These are phyloP conservation scores for Mitosporidium daphniae DNA, from an alignment of 371 early-diverging fungal species.

Conservation along the genomic window DNA sequence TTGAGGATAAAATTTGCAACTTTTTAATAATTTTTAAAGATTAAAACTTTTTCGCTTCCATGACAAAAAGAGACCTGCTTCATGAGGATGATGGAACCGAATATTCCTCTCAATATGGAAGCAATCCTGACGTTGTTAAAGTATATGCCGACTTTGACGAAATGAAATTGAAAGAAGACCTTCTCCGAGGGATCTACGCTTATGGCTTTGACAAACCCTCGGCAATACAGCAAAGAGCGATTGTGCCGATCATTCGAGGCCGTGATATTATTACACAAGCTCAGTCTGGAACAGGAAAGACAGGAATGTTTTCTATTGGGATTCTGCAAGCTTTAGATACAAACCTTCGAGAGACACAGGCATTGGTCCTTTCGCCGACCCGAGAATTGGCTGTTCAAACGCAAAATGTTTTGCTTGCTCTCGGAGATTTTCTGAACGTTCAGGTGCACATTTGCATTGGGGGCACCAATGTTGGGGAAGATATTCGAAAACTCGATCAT, in stretches of 20 bases:
- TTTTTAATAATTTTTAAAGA: too few relatives aligned
- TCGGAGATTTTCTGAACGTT: constrained; percentile 71
- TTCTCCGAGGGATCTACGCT: constrained; percentile 80
- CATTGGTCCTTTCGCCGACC: constrained; percentile 84
- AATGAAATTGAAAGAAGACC: constrained; percentile 56
- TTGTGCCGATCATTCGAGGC: constrained; percentile 53
- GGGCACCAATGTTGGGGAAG: constrained; percentile 61
- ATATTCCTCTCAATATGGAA: too few relatives aligned
- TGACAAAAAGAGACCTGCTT: too few relatives aligned
- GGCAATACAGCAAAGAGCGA: constrained; percentile 86
- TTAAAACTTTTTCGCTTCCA: too few relatives aligned
- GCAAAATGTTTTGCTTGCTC: constrained; percentile 46
- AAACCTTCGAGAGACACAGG: constrained; percentile 45
- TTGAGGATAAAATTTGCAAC: too few relatives aligned
- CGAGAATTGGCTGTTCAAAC: constrained; percentile 94
- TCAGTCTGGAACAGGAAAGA: constrained; percentile 99
- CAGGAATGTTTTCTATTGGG: constrained; percentile 92
- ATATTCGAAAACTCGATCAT: constrained; percentile 36
- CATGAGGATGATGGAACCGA: too few relatives aligned
- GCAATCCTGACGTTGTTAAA: too few relatives aligned
- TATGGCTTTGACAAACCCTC: constrained; percentile 73
- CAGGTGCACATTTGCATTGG: constrained; percentile 81
- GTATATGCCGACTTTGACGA: constrained; percentile 52
- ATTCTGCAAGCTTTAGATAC: constrained; percentile 67
- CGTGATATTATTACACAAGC: constrained; percentile 94